A percentile compares a stretch with the other conserved stretches of the same genome.
Conservation (phyloP, 805 yeast species). For the Metschnikowia reukaufii region DNA sequence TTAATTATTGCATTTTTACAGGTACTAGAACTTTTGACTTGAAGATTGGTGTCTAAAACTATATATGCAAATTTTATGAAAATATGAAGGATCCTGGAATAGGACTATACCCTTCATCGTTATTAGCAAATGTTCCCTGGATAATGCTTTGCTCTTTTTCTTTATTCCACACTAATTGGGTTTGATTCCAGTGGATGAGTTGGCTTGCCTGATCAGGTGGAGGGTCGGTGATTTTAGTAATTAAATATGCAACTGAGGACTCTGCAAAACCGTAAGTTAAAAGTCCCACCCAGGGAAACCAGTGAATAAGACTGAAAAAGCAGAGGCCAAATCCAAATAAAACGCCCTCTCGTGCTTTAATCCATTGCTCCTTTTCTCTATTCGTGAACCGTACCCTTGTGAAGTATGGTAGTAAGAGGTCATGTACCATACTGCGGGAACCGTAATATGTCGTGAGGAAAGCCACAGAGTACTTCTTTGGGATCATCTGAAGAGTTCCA, state of each 20-base stretch:
- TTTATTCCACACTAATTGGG: slow-evolving; percentile 35
- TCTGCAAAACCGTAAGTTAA: slow-evolving; percentile 54
- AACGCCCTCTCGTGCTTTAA: slow-evolving; percentile 52
- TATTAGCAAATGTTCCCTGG: slow-evolving; percentile 21
- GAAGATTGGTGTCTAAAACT: slow-evolving; percentile 13
- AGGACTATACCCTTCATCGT: slow-evolving; percentile 26
- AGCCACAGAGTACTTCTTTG: slow-evolving; percentile 34
- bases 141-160: slow-evolving; percentile 21
- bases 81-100: slow-evolving; percentile 24
- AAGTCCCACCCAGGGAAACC: slow-evolving; percentile 47
- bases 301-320: slow-evolving; percentile 41
- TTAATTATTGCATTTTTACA: slow-evolving; percentile 36
- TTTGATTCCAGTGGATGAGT: slow-evolving; percentile 30
- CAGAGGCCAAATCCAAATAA: slow-evolving; percentile 56
- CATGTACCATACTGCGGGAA: slow-evolving; percentile 42
- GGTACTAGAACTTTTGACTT: slow-evolving; percentile 35
- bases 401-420: slow-evolving; percentile 53
- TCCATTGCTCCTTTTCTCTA: slow-evolving; percentile 49
- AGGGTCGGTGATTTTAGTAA: slow-evolving; percentile 54
- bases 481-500: slow-evolving; percentile 33
- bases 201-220: slow-evolving; percentile 28
- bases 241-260: slow-evolving; percentile 51
- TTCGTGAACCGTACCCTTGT: slow-evolving; percentile 43
- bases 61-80: slow-evolving; percentile 4
- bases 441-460: slow-evolving; percentile 49